phyloP scores from a whole-genome alignment of 148 eudicot species.

The Pharnaceum exiguum region DNA sequence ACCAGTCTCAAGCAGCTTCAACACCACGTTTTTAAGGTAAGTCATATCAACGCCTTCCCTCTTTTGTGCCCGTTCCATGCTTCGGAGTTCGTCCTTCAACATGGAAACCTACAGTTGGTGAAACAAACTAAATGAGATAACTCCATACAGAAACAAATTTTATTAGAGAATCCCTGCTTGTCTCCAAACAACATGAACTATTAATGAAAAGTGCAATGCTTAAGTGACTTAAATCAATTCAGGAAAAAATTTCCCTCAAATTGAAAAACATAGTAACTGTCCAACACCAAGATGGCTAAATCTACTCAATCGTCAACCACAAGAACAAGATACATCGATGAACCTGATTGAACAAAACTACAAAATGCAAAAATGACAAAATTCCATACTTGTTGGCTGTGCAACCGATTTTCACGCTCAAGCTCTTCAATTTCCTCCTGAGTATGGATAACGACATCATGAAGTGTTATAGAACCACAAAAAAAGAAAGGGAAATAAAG shows the following conservation, averaged over 20 bases:
- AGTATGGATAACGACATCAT: constrained; percentile 21
- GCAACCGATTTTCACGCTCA: constrained; percentile 94
- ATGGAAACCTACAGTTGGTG: constrained; percentile 72
- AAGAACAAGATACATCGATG: not conserved
- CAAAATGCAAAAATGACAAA: constrained; percentile 9
- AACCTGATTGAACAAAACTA: constrained; percentile 1
- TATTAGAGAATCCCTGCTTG: too few relatives aligned
- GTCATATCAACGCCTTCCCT: constrained; percentile 99
- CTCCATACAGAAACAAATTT: too few relatives aligned
- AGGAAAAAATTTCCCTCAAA: too few relatives aligned
- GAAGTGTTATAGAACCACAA: not conserved
- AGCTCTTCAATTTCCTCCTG: constrained; percentile 99
- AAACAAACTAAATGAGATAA: too few relatives aligned
- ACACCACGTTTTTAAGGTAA: constrained; percentile 85
- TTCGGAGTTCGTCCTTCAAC: constrained; percentile 94
- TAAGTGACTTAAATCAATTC: too few relatives aligned
- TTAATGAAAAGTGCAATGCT: too few relatives aligned
- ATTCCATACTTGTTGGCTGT: constrained; percentile 71
- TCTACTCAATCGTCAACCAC: not conserved
- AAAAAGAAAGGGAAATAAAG: too few relatives aligned
- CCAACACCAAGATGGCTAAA: too few relatives aligned
- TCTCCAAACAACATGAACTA: too few relatives aligned
- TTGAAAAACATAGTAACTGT: too few relatives aligned
- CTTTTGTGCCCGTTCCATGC: constrained; percentile 80
- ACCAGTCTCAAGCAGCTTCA: constrained; percentile 99